Base-by-base conservation (phyloP, 108 stramenopile species). In the Pseudonitzschia multistriata region DNA sequence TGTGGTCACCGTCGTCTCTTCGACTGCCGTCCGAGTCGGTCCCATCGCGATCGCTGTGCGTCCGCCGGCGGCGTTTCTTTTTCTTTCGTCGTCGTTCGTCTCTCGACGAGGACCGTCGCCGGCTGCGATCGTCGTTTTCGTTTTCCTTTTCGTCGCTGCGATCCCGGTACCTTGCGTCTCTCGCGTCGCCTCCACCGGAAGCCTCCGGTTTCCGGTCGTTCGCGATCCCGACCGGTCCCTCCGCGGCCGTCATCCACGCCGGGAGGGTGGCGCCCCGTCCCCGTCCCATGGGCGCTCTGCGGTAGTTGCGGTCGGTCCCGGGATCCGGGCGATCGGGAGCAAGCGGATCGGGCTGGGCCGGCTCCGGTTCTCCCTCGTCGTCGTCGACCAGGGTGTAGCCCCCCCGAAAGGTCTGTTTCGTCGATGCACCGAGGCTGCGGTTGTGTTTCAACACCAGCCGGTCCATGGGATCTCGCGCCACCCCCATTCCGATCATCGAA, bases 321-420 rank as follows among this genome's bases (percentile, higher is more conserved):
- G 11, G 17, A 1, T 4, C 1, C 8, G 15, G 15, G 42, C 42
- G 42, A 45, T n/a, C 42, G 8, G 42, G 17, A 45, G 7, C 37
- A 10, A 39, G 37, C 5, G 37, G 37, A 39, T 39, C 15, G 28
- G 8, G 13, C 28, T 27, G 52, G 21, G 15, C 8, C 49, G 66
- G 60, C 34, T 71, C 68, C 34, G 60, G 70, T 60, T 86, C 88
- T 13, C 85, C 88, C 66, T 89, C 88, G 34, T 83, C 84, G 49
- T 89, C 88, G 14, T 76, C 84, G 24, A 89, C 84, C 39, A 89
- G 73, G 2, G 74, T 71, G 65, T 89, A 89, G 28, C 88, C 88
- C 62, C 84, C 84, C 22, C 73, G 74, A 25, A 73, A 67, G 5
- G 49, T 62, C 24, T n/a, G 21, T 25, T 52, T 52, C 13, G 42